Conservation (phyloP, 805 yeast species). For the Saccharomyces paradoxus region DNA sequence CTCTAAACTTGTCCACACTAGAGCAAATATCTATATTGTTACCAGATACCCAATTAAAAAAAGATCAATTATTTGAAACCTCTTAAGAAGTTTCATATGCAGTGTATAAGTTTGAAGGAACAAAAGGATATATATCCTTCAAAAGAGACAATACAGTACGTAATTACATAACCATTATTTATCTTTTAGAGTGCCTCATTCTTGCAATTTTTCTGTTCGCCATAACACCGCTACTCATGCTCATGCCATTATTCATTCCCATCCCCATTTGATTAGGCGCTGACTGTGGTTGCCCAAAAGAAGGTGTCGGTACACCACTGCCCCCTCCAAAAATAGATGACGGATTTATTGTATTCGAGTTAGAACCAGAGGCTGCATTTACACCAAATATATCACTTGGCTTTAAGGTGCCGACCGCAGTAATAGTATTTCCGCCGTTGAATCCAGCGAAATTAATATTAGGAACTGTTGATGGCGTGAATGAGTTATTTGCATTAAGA, state of each 20-base stretch:
- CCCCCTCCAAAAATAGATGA: background rate
- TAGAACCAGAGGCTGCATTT: background rate
- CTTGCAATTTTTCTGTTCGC: slow-evolving; percentile 22
- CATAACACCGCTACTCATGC: slow-evolving; percentile 1
- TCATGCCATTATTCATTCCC: background rate
- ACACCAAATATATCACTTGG: slow-evolving; percentile 11
- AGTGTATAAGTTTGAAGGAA: background rate
- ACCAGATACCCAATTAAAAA: background rate
- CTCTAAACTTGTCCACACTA: background rate
- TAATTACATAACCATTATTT: background rate
- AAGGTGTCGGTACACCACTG: background rate
- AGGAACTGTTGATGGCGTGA: slow-evolving; percentile 21
- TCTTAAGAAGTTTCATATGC: background rate
- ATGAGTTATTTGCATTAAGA: slow-evolving; percentile 8
- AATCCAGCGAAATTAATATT: slow-evolving; percentile 22
- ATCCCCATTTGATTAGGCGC: slow-evolving; percentile 3
- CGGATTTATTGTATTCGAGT: background rate
- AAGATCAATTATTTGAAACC: background rate
- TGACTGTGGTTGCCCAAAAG: slow-evolving; percentile 1
- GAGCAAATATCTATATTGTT: background rate
- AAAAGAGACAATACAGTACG: background rate
- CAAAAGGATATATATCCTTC: background rate
- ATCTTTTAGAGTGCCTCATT: slow-evolving; percentile 27
- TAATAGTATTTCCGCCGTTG: slow-evolving; percentile 10
- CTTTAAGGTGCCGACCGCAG: slow-evolving; percentile 6